Conservation (phyloP, 371 early-diverging fungal genomes). For the Ordospora pajunii region DNA sequence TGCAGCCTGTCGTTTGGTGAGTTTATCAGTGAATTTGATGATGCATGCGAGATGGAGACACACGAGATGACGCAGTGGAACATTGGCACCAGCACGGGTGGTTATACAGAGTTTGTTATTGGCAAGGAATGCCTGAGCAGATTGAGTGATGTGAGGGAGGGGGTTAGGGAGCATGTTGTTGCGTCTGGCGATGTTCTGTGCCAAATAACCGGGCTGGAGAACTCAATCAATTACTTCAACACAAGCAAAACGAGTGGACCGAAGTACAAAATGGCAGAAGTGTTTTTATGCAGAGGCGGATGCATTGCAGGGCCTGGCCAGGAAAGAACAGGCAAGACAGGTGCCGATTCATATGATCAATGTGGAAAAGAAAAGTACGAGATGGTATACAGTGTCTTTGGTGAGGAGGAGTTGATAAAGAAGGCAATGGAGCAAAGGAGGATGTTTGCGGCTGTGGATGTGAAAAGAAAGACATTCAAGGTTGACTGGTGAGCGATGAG, state of each 20-base stretch:
- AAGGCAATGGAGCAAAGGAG: neutral
- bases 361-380: neutral
- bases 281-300: conserved; percentile 44
- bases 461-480: conserved; percentile 6
- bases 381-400: neutral
- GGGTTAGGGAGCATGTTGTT: neutral
- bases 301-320: conserved; percentile 52
- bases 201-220: conserved; percentile 32
- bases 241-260: conserved; percentile 4
- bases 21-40: neutral
- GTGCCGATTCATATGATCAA: neutral
- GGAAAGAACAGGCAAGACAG: neutral
- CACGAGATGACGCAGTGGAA: neutral
- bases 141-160: neutral
- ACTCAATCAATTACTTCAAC: conserved; percentile 28
- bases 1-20: neutral
- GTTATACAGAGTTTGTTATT: conserved; percentile 10
- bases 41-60: neutral
- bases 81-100: neutral
- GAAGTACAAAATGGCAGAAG: conserved; percentile 24
- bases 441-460: neutral
- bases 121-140: neutral
- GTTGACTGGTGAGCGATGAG: conserved; percentile 39
- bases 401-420: neutral
- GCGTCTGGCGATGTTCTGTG: neutral